phyloP scores from a whole-genome alignment of 805 yeast genomes.

The Candida endomychidarum region DNA sequence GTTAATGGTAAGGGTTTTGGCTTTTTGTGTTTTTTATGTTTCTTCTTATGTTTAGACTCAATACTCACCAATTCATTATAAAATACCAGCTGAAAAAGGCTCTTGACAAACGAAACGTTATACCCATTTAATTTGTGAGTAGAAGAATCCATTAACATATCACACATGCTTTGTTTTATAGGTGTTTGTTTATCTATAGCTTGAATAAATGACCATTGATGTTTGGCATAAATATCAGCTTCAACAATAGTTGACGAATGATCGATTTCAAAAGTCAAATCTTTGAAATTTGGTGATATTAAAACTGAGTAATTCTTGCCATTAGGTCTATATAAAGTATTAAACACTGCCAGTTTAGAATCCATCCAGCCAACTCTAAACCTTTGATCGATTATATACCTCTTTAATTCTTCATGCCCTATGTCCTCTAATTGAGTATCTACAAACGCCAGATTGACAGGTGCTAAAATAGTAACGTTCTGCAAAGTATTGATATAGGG shows the following conservation, averaged over 20 bases:
- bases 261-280: conserved; percentile 36
- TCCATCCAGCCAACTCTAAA: conserved; percentile 32
- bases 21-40: conserved; percentile 13
- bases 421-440: conserved; percentile 2
- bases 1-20: conserved; percentile 17
- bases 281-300: conserved; percentile 26
- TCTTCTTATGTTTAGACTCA: conserved; percentile 2
- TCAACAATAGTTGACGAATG: conserved; percentile 54
- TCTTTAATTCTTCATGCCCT: conserved; percentile 16
- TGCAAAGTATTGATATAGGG: conserved; percentile 58
- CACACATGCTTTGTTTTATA: conserved; percentile 33
- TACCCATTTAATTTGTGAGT: conserved; percentile 18
- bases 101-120: conserved; percentile 25
- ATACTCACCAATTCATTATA: background rate
- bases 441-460: conserved; percentile 74
- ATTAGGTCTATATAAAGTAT: conserved; percentile 27
- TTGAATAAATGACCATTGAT: conserved; percentile 66
- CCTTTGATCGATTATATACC: conserved; percentile 35
- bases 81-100: conserved; percentile 23
- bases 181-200: conserved; percentile 53
- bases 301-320: conserved; percentile 22
- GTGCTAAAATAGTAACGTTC: conserved; percentile 77
- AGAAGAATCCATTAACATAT: conserved; percentile 37
- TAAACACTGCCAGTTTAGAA: conserved; percentile 25
- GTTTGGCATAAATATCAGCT: conserved; percentile 55